These are phyloP conservation scores for Corylus heterophylla DNA, from an alignment of 306 rosid genomes.

Conservation along the genomic window DNA sequence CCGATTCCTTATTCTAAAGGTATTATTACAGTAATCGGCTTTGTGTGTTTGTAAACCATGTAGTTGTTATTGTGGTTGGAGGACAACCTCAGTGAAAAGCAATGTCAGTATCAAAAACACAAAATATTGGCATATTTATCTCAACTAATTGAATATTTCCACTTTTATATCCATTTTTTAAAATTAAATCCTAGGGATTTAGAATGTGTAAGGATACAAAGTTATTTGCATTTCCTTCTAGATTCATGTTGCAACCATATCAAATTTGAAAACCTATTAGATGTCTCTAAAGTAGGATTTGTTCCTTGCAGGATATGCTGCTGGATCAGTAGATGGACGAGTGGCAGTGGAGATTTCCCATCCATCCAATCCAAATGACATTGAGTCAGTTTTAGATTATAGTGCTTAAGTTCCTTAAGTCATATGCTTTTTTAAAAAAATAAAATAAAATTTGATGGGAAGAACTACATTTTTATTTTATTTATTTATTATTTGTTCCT, in stretches of 20 bases:
- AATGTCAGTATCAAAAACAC: background rate
- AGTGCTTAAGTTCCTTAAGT: constrained; percentile 1
- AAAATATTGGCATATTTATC: background rate
- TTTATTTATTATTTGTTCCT: background rate
- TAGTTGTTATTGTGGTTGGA: constrained; percentile 16
- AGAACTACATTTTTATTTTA: background rate
- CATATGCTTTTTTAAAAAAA: background rate
- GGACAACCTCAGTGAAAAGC: constrained; percentile 14
- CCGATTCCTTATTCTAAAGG: constrained; percentile 67
- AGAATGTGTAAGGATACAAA: background rate
- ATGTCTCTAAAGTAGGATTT: constrained; percentile 14
- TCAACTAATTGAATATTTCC: background rate
- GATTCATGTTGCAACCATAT: background rate
- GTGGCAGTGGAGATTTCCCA: constrained; percentile 65
- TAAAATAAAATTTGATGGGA: background rate
- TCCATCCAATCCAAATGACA: constrained; percentile 54
- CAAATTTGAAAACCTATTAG: background rate
- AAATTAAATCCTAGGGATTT: background rate
- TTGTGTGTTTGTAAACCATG: constrained; percentile 5
- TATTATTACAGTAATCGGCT: constrained; percentile 27
- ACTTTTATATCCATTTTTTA: background rate
- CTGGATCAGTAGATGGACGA: constrained; percentile 92
- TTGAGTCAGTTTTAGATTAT: constrained; percentile 50
- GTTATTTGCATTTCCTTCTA: background rate
- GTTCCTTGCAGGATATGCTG: constrained; percentile 69